Conservation (phyloP, 1,284 basidiomycete species). For the Puccinia novopanici region DNA sequence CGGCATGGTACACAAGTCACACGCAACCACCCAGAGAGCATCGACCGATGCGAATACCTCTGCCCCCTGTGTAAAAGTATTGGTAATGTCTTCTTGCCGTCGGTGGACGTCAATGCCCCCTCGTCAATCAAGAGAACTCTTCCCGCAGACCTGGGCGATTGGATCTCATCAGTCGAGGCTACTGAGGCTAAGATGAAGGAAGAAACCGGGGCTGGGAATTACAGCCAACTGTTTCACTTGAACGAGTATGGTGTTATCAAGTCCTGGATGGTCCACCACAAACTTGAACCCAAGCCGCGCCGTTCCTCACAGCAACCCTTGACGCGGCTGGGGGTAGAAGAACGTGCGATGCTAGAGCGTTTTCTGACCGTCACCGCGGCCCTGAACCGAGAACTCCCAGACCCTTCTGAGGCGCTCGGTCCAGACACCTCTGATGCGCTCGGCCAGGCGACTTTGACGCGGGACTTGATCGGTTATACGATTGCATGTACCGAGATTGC, state of each 20-base stretch:
- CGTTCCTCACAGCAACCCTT: constrained; percentile 57
- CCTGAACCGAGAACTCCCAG: constrained; percentile 56
- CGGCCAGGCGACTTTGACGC: constrained; percentile 72
- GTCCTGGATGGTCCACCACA: constrained; percentile 50
- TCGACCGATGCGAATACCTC: constrained; percentile 88
- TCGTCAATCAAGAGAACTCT: constrained; percentile 64
- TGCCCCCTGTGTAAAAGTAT: constrained; percentile 98
- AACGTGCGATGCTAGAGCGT: constrained; percentile 53
- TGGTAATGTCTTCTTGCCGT: constrained; percentile 88
- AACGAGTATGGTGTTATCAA: constrained; percentile 55
- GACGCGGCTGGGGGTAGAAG: constrained; percentile 54
- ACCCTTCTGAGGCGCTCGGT: constrained; percentile 15
- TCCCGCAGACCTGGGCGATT: constrained; percentile 67
- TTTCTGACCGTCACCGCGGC: constrained; percentile 56
- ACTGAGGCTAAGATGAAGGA: constrained; percentile 35
- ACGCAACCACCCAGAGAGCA: constrained; percentile 90
- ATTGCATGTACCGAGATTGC: constrained; percentile 78
- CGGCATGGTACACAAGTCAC: constrained; percentile 87
- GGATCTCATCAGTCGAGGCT: constrained; percentile 70
- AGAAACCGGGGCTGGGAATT: constrained; percentile 52
- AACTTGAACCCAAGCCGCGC: constrained; percentile 21
- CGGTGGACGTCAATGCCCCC: constrained; percentile 66
- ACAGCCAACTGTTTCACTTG: constrained; percentile 59
- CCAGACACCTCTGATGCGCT: constrained; percentile 29
- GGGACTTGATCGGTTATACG: constrained; percentile 86